A percentile compares a stretch with the other conserved stretches of the same genome.
Conservation (phyloP, 139 green algal genomes). For the Trebouxia sp. region DNA sequence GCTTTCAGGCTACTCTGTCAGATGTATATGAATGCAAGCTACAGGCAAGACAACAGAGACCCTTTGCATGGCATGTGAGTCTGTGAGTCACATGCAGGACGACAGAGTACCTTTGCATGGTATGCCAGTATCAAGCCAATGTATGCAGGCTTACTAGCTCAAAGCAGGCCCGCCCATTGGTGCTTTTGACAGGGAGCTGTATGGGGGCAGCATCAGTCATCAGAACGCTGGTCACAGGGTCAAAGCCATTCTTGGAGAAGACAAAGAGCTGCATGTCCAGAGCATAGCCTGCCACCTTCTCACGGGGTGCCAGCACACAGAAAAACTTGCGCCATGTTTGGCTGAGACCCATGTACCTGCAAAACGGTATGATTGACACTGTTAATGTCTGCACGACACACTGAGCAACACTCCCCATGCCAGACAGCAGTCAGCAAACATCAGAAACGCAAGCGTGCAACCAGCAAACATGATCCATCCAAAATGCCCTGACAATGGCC, state of each 20-base stretch:
- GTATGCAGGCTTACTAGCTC: background rate
- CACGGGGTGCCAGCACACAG: constrained; percentile 8
- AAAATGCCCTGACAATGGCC: too few species aligned
- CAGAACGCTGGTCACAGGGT: constrained; percentile 3
- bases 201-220: constrained; percentile 5
- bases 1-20: too few species aligned
- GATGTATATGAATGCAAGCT: too few species aligned
- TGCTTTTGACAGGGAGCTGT: background rate
- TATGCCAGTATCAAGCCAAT: background rate
- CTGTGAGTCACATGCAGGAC: background rate
- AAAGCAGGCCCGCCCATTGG: constrained; percentile 1
- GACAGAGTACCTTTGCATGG: too few species aligned
- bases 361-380: too few species aligned
- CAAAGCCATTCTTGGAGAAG: constrained; percentile 26
- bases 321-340: constrained; percentile 24
- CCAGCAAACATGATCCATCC: too few species aligned
- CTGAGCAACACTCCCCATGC: too few species aligned
- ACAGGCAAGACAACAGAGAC: too few species aligned
- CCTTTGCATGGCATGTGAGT: background rate
- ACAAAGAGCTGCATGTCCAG: background rate
- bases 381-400: too few species aligned
- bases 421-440: background rate
- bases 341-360: constrained; percentile 11
- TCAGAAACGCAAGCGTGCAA: too few species aligned
- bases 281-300: background rate